phyloP scores from a whole-genome alignment of 2,329 filamentous ascomycete genomes.

The Arthroderma sp. region DNA sequence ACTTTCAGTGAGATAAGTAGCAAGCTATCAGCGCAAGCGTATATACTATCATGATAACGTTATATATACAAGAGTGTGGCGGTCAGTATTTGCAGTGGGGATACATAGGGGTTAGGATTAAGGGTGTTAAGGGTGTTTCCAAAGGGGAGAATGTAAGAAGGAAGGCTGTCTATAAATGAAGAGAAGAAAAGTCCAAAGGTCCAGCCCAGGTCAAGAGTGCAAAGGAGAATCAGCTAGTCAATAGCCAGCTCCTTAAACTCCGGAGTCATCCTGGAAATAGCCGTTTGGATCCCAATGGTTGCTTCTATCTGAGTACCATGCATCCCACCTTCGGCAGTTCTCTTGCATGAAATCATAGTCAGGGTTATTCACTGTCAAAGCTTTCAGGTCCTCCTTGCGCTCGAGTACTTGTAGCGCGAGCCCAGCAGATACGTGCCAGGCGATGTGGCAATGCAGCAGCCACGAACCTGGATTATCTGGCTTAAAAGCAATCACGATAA shows the following conservation, averaged over 20 bases:
- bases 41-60: too few relatives aligned
- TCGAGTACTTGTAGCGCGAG: constrained; percentile 45
- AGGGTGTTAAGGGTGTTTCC: neutral
- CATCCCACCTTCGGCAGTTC: constrained; percentile 20
- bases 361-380: constrained; percentile 19
- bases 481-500: constrained; percentile 40
- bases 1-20: too few relatives aligned
- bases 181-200: neutral
- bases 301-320: constrained; percentile 22
- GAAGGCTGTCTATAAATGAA: neutral
- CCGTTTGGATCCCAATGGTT: constrained; percentile 16
- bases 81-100: neutral
- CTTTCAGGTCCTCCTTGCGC: constrained; percentile 23
- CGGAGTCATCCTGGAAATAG: constrained; percentile 19
- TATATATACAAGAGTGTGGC: neutral
- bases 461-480: constrained; percentile 45
- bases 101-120: neutral
- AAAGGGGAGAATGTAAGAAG: neutral
- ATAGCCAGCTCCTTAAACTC: constrained; percentile 14
- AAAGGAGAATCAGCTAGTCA: neutral
- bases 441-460: constrained; percentile 49
- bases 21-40: too few relatives aligned
- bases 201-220: neutral
- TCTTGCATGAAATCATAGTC: constrained; percentile 15
- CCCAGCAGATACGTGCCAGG: constrained; percentile 51